phyloP scores from a whole-genome alignment of 2,329 filamentous ascomycete species.

The Camillea tinctor region DNA sequence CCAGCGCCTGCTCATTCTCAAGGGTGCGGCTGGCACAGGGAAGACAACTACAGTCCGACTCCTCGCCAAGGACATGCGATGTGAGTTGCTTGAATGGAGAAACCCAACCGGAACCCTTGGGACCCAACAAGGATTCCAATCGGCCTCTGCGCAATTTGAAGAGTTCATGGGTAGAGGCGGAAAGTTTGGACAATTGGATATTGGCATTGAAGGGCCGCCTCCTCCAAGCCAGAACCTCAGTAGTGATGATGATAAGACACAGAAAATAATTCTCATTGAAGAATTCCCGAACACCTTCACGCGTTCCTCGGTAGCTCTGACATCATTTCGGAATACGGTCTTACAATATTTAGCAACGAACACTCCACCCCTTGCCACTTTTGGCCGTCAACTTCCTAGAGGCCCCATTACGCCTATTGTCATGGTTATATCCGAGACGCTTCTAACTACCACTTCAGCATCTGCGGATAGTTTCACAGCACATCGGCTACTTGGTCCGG shows the following conservation, averaged over 20 bases:
- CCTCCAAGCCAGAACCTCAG: slow-evolving; percentile 5
- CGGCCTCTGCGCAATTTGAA: slow-evolving; percentile 79
- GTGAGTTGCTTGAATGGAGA: slow-evolving; percentile 84
- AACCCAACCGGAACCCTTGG: slow-evolving; percentile 68
- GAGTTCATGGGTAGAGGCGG: slow-evolving; percentile 84
- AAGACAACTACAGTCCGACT: slow-evolving; percentile 87
- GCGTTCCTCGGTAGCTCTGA: slow-evolving; percentile 61
- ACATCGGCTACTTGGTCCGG: slow-evolving; percentile 82
- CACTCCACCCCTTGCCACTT: slow-evolving; percentile 54
- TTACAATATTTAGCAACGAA: slow-evolving; percentile 71
- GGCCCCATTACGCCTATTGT: slow-evolving; percentile 69
- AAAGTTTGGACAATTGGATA: slow-evolving; percentile 71
- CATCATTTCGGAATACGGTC: slow-evolving; percentile 73
- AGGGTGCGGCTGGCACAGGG: slow-evolving; percentile 85
- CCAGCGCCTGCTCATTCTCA: slow-evolving; percentile 78
- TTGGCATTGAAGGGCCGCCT: slow-evolving; percentile 26
- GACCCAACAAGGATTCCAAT: slow-evolving; percentile 61
- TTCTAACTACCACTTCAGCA: slow-evolving; percentile 80
- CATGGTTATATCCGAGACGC: slow-evolving; percentile 87
- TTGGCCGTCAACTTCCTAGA: slow-evolving; percentile 39
- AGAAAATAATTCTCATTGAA: slow-evolving; percentile 70
- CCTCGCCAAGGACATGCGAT: slow-evolving; percentile 73
- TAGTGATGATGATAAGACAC: slow-evolving; percentile 24
- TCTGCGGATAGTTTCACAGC: slow-evolving; percentile 90
- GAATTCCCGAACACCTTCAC: slow-evolving; percentile 79